Percentiles rank a stretch among this genome's conserved stretches.
Conservation (phyloP, 768 basidiomycete genomes). For the Mycena metata region DNA sequence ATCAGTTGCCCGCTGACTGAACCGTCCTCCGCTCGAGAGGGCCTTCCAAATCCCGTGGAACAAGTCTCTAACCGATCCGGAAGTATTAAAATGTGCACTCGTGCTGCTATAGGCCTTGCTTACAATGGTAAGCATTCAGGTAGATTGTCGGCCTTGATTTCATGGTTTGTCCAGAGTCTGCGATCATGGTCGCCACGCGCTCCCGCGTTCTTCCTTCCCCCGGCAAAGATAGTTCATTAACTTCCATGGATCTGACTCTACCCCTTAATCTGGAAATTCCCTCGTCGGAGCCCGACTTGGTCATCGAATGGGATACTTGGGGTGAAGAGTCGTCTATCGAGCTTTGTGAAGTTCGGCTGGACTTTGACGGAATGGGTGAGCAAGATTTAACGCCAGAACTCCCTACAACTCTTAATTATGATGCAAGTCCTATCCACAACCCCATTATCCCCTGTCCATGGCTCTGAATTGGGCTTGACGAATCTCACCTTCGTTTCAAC, state of each 20-base stretch:
- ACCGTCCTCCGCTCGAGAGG: slow-evolving; percentile 53
- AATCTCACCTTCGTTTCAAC: slow-evolving; percentile 62
- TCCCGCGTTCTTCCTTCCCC: slow-evolving; percentile 62
- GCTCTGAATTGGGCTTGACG: slow-evolving; percentile 52
- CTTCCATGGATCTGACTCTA: slow-evolving; percentile 60
- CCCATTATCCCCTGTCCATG: slow-evolving; percentile 62
- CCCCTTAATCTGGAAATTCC: slow-evolving; percentile 49
- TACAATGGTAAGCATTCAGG: slow-evolving; percentile 63
- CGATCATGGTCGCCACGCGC: slow-evolving; percentile 74
- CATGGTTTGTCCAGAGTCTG: slow-evolving; percentile 56
- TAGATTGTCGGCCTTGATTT: slow-evolving; percentile 1
- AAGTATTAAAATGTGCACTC: slow-evolving; percentile 62
- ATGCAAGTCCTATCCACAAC: slow-evolving; percentile 56
- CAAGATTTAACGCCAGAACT: slow-evolving; percentile 1
- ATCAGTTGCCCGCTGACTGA: slow-evolving; percentile 64
- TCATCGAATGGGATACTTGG: slow-evolving; percentile 65
- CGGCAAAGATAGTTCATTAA: slow-evolving; percentile 46
- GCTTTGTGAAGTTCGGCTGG: slow-evolving; percentile 69
- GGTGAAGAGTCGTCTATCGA: slow-evolving; percentile 74
- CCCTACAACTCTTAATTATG: slow-evolving; percentile 1
- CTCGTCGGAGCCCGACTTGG: slow-evolving; percentile 44
- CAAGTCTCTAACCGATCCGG: slow-evolving; percentile 49
- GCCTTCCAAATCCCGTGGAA: slow-evolving; percentile 46
- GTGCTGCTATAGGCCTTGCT: slow-evolving; percentile 70
- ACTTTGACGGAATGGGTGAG: slow-evolving; percentile 67